phyloP scores from a whole-genome alignment of 2,329 filamentous ascomycete species.

The Sclerotinia nivalis region DNA sequence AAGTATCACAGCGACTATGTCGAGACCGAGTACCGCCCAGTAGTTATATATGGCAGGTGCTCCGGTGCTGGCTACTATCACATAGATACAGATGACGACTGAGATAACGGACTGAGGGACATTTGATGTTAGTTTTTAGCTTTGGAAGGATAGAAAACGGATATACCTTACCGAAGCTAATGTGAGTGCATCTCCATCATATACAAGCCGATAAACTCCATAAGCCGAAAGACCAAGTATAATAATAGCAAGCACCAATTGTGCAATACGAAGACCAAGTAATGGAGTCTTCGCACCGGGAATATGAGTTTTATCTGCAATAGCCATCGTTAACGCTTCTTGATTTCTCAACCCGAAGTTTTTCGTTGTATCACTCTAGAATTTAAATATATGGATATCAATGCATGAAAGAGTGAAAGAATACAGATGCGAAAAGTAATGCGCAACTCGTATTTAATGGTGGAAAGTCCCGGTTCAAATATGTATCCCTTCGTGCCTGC shows the following conservation, averaged over 20 bases:
- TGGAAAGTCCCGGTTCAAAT: neutral
- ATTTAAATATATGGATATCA: neutral
- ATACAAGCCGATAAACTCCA: constrained; percentile 6
- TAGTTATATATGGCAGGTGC: constrained; percentile 15
- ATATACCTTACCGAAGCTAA: constrained; percentile 10
- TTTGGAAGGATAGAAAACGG: neutral
- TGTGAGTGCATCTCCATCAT: constrained; percentile 11
- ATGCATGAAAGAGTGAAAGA: neutral
- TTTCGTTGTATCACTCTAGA: neutral
- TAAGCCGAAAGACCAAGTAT: constrained; percentile 14
- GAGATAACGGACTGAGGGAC: neutral
- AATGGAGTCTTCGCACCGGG: neutral
- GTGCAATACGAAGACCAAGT: constrained; percentile 13
- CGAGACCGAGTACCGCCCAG: constrained; percentile 20
- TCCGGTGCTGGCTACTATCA: neutral
- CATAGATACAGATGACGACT: constrained; percentile 14
- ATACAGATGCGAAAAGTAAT: neutral
- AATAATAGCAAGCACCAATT: constrained; percentile 8
- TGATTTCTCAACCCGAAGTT: no score
- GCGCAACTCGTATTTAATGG: neutral
- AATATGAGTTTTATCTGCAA: constrained; percentile 2
- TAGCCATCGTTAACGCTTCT: neutral
- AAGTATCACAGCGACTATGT: constrained; percentile 8
- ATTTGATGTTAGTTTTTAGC: neutral
- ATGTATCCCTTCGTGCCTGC: neutral